Evolutionary conservation across 306 rosid species (phyloP), one percentile per base, ranked within the genome.

Genomic region (Quercus rubra): DNA sequence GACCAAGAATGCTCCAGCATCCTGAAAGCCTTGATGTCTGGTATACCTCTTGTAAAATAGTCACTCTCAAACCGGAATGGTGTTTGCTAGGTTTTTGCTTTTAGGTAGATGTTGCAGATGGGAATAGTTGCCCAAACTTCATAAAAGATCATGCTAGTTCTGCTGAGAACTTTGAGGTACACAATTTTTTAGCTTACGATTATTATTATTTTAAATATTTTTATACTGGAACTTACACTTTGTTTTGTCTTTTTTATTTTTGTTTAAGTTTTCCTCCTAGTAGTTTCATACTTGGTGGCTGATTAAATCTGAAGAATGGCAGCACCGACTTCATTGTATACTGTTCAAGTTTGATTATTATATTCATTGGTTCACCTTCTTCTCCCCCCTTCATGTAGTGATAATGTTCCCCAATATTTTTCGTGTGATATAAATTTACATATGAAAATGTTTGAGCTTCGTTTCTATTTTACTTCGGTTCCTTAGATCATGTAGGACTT

Each of bases 1-100:
- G 88, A 87, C 89, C 1, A 90, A 78, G 69, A 91, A 89, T 71
- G 41, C 78, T 67, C 83, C 74, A 35, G 73, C 81, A 18, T 75
- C 93, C 66, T 80, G 85, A 31, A 88, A 51, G 74, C 84, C 83
- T 74, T 93, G 87, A 90, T 76, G 58, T n/a, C 69, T 30, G 43
- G 70, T 68, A 71, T 57, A 73, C 55, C 57, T 38, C 70, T 75
- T 86, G 87, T 82, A 78, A 78, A 77, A 51, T 84, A 57, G 77
- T 57, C 73, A 64, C 78, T 75, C 17, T 46, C 77, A 72, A 81
- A 78, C 52, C 38, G 73, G 77, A 76, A 63, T 41, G 49, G 64
- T 41, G 43, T n/a, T 71, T 1, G 2, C 63, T 73, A 41, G 31
- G 63, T 78, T 83, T 76, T 55, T 81, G 49, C 59, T 73, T 69